A percentile compares a stretch with the other conserved stretches of the same genome.
Evolutionary conservation across 441 rosid genomes (phyloP).

Genomic region (Pelargonium myrrhifolium): DNA sequence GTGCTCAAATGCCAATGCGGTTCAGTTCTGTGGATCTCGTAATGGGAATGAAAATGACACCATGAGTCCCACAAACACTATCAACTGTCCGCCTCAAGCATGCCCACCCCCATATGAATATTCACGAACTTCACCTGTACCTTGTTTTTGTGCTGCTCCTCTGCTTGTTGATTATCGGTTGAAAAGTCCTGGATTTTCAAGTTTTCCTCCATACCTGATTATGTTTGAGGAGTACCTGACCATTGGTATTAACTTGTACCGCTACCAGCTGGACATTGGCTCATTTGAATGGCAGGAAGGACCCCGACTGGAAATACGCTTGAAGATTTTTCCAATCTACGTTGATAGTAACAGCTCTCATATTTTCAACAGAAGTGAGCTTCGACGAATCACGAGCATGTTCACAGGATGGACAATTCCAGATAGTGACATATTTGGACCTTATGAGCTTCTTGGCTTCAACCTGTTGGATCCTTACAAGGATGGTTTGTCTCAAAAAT

Average conservation of each 20-base stretch:
- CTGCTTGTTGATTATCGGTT: slow-evolving; percentile 67
- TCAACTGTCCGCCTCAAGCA: slow-evolving; percentile 34
- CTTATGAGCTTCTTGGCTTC: slow-evolving; percentile 79
- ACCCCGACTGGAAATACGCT: slow-evolving; percentile 64
- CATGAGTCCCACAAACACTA: slow-evolving; percentile 22
- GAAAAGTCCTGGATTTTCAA: slow-evolving; percentile 86
- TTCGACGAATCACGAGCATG: slow-evolving; percentile 42
- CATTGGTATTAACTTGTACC: slow-evolving; percentile 41
- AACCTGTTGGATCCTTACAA: slow-evolving; percentile 49
- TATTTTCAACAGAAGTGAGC: slow-evolving; percentile 58
- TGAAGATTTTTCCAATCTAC: slow-evolving; percentile 62
- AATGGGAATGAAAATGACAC: slow-evolving; percentile 19
- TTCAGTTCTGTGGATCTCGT: slow-evolving; percentile 39
- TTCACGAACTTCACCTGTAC: slow-evolving; percentile 35
- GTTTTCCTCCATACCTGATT: slow-evolving; percentile 43
- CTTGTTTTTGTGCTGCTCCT: slow-evolving; percentile 79
- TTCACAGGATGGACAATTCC: slow-evolving; percentile 72
- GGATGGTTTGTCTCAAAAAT: slow-evolving; percentile 49
- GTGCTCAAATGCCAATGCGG: slow-evolving; percentile 37
- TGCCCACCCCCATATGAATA: slow-evolving; percentile 68
- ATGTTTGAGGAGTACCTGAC: slow-evolving; percentile 46
- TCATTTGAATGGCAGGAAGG: slow-evolving; percentile 56
- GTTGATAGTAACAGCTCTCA: slow-evolving; percentile 26
- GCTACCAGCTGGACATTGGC: slow-evolving; percentile 49
- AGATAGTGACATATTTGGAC: slow-evolving; percentile 72